Base-by-base conservation (phyloP, 139 green algal species). In the Chlamydomonas eustigma region DNA sequence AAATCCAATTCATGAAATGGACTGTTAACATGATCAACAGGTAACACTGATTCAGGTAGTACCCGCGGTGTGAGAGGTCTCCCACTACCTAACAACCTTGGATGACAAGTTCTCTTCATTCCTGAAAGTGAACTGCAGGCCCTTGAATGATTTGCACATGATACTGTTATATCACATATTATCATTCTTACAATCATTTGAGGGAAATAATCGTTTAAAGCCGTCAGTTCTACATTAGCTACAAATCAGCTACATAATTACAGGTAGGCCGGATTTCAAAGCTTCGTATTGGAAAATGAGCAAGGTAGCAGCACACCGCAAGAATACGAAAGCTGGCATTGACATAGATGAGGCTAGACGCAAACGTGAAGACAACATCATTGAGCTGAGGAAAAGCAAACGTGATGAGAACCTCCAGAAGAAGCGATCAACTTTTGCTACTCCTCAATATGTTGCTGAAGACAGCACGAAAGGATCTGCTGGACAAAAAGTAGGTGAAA, bases 321-420 rank as follows among this genome's bases (percentile, higher is more conserved):
- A 63, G 68, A 63, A 4, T 31, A 75, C 37, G 3, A 39, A 39
- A 30, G 31, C 71, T 4, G 68, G 68, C 25, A 75, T 97, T 22
- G 95, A 98, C 72, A 78, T 86, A 3, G 96, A 99, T 66, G 96
- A 98, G 76, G 90, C 92, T 0, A 85, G 94, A 4, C 82, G 95
- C 30, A 98, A 98, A 89, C 88, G 96, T 22, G 96, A 98, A 84
- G 93, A 98, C 73, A 96, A 96, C 65, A 97, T 99, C 75, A 90
- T 99, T 2, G 89, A 97, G 81, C 90, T 98, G 75, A 88, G 96
- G 39, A 98, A 98, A 87, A 93, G 88, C 84, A 98, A 97, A 85
- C 88, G 96, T 8, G 94, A 99, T 89, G 96, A 99, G 82, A 97
- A 93, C 77, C 74, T 99, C 81, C 90, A 96, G 85, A 99, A 99